Percentiles rank a stretch among this genome's conserved stretches.
phyloP scores from a whole-genome alignment of 2,329 filamentous ascomycete genomes.

The Colletotrichum navitas region DNA sequence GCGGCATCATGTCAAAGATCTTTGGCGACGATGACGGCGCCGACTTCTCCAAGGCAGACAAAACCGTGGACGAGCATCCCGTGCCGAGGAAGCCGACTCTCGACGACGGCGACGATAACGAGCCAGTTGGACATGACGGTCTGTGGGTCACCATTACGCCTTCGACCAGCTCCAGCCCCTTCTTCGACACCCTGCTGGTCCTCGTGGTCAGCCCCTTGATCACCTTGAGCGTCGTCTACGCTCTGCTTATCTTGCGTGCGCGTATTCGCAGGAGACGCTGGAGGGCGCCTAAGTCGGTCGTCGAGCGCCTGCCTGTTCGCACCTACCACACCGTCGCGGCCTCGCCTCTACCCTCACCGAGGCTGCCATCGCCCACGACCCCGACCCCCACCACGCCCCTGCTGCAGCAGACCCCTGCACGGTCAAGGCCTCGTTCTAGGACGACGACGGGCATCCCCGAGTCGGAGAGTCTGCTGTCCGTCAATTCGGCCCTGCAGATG shows the following conservation, averaged over 20 bases:
- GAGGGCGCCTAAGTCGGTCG: conserved; percentile 97
- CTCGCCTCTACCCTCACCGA: conserved; percentile 67
- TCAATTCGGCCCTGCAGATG: conserved; percentile 57
- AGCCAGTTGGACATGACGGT: conserved; percentile 73
- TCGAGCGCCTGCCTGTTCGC: conserved; percentile 92
- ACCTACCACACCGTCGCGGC: conserved; percentile 89
- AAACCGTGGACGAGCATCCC: conserved; percentile 43
- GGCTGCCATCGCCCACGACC: conserved; percentile 72
- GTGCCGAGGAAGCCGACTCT: conserved; percentile 44
- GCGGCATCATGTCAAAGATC: conserved; percentile 62
- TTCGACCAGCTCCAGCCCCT: conserved; percentile 88
- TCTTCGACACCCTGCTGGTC: conserved; percentile 96
- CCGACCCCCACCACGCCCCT: conserved; percentile 84
- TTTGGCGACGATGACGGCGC: conserved; percentile 60
- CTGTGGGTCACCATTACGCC: conserved; percentile 98
- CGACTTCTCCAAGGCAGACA: conserved; percentile 46
- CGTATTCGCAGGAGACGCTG: conserved; percentile 90
- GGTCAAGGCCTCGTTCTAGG: conserved; percentile 72
- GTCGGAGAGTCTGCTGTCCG: conserved; percentile 59
- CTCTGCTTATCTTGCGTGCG: conserved; percentile 86
- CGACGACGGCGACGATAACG: conserved; percentile 44
- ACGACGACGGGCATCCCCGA: conserved; percentile 73
- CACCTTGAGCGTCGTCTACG: conserved; percentile 93
- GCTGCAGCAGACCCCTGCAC: conserved; percentile 69
- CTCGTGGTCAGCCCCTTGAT: conserved; percentile 95